Conservation (phyloP, 768 basidiomycete genomes). For the Pleurotus giganteus region DNA sequence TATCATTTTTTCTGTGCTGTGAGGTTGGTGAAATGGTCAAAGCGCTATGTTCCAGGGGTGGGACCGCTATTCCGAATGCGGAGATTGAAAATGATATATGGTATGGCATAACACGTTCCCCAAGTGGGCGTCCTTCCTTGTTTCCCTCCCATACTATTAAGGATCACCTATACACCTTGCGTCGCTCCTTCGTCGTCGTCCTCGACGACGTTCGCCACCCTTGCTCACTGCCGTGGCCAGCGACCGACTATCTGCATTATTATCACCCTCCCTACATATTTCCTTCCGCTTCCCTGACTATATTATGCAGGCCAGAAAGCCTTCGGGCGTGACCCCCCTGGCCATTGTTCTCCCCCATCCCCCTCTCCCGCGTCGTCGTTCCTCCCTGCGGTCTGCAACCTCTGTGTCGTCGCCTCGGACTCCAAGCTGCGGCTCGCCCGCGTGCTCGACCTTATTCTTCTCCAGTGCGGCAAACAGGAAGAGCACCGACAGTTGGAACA, state of each 20-base stretch:
- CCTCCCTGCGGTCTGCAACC: constrained; percentile 46
- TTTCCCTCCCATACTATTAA: constrained; percentile 11
- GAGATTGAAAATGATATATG: constrained; percentile 2
- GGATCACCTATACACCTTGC: constrained; percentile 7
- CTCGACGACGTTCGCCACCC: constrained; percentile 2
- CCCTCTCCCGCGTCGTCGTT: constrained; percentile 46
- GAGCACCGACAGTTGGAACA: constrained; percentile 85
- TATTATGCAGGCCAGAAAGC: constrained; percentile 50
- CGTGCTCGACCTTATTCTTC: constrained; percentile 52
- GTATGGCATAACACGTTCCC: constrained; percentile 10
- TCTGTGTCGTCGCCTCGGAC: constrained; percentile 53
- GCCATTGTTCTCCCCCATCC: constrained; percentile 65
- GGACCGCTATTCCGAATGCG: neutral
- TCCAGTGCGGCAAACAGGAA: constrained; percentile 51
- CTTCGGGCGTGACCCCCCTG: constrained; percentile 50
- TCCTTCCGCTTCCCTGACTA: constrained; percentile 19
- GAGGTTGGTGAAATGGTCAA: constrained; percentile 11
- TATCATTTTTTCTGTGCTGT: neutral
- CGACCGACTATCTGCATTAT: neutral
- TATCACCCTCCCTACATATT: constrained; percentile 21
- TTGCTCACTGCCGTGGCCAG: constrained; percentile 5
- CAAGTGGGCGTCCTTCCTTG: constrained; percentile 9
- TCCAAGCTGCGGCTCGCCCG: constrained; percentile 57
- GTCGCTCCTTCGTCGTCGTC: constrained; percentile 5
- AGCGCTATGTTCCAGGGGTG: constrained; percentile 8